Evolutionary conservation across 306 rosid genomes (phyloP).

Genomic region (Dalbergia cochinchinensis): DNA sequence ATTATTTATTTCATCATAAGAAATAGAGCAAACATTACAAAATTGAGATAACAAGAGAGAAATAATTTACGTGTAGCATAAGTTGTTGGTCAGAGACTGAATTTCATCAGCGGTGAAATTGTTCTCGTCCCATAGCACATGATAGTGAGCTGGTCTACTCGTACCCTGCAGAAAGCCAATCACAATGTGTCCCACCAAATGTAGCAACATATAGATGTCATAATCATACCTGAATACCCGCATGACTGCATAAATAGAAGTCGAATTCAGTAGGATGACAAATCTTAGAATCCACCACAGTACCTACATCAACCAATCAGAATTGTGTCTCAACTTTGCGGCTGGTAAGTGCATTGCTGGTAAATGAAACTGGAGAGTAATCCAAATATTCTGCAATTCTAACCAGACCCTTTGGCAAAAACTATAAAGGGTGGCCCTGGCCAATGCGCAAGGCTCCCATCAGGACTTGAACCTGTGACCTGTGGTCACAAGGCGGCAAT

Average conservation of each 20-base stretch:
- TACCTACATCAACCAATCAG: slow-evolving; percentile 58
- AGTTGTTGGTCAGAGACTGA: slow-evolving; percentile 80
- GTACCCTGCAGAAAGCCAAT: slow-evolving; percentile 57
- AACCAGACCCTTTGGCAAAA: too few relatives aligned
- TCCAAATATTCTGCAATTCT: background rate
- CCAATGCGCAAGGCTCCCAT: too few relatives aligned
- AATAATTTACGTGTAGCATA: slow-evolving; percentile 72
- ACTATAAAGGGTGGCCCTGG: too few relatives aligned
- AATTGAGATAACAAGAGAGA: slow-evolving; percentile 15
- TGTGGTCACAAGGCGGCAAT: too few relatives aligned
- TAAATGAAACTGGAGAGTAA: background rate
- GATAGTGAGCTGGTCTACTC: slow-evolving; percentile 78
- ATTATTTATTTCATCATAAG: slow-evolving; percentile 35
- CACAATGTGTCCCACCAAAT: slow-evolving; percentile 16
- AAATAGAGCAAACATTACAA: background rate
- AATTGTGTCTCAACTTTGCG: background rate
- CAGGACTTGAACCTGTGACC: too few relatives aligned
- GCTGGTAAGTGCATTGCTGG: background rate
- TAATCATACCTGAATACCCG: slow-evolving; percentile 76
- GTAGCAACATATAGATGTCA: slow-evolving; percentile 2
- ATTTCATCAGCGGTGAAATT: slow-evolving; percentile 78
- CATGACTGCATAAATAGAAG: slow-evolving; percentile 87
- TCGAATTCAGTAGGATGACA: slow-evolving; percentile 89
- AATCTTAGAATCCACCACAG: slow-evolving; percentile 86
- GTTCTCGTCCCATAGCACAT: slow-evolving; percentile 86